A percentile compares a stretch with the other conserved stretches of the same genome.
These are phyloP conservation scores for Trichoderma citrinoviride DNA, from an alignment of 2,329 filamentous ascomycete genomes.

Conservation along the genomic window DNA sequence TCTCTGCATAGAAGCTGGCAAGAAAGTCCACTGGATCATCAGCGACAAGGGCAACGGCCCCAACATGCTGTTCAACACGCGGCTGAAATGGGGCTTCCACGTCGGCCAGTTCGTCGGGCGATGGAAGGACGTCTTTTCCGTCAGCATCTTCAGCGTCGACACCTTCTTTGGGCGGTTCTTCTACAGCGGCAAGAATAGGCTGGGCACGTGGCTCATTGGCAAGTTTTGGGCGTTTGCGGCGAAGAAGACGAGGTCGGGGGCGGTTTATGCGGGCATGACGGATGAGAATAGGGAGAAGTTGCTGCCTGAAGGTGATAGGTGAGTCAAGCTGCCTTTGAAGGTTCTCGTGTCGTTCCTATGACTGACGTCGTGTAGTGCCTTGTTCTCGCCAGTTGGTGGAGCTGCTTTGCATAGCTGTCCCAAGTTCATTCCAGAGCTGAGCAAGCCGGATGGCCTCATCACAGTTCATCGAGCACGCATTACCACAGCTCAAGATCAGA, in stretches of 20 bases:
- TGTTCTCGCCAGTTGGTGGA: not conserved
- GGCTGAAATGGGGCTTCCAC: not conserved
- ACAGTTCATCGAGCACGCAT: not conserved
- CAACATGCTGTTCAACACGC: not conserved
- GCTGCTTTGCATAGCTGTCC: slow-evolving; percentile 8
- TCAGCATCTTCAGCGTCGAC: slow-evolving; percentile 1
- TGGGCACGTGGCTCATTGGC: slow-evolving; percentile 4
- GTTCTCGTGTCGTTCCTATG: too few relatives aligned
- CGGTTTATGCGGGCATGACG: not conserved
- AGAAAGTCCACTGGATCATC: slow-evolving; percentile 5
- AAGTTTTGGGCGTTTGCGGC: slow-evolving; percentile 6
- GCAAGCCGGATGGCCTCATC: not conserved
- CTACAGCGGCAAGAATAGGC: not conserved
- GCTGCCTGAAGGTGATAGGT: not conserved
- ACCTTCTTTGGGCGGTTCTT: not conserved
- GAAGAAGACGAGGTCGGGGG: not conserved
- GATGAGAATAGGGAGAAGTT: not conserved
- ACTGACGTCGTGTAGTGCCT: not conserved
- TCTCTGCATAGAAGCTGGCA: slow-evolving; percentile 4
- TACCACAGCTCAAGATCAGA: not conserved
- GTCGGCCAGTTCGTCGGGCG: slow-evolving; percentile 2
- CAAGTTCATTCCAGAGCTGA: not conserved
- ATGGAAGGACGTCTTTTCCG: slow-evolving; percentile 6
- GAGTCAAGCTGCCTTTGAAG: not conserved
- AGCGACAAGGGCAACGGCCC: slow-evolving; percentile 6